Conservation (phyloP, 2,329 filamentous ascomycete genomes). For the Xylariales sp. region DNA sequence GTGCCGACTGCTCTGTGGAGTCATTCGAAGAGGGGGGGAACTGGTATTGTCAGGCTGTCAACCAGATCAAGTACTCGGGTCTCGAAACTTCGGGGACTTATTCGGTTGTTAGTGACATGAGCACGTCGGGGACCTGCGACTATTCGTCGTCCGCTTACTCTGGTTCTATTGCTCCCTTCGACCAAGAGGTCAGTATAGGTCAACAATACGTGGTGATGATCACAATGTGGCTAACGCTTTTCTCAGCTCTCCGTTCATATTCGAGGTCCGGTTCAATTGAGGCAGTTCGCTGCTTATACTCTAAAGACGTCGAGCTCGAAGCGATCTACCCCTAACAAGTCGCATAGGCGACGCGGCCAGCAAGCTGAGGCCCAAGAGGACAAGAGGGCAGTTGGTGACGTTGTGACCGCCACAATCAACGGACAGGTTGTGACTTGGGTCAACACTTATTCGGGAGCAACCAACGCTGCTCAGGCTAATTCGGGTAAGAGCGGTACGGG, state of each 20-base stretch:
- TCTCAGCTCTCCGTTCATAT: constrained; percentile 73
- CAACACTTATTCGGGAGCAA: constrained; percentile 46
- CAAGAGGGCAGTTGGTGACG: constrained; percentile 37
- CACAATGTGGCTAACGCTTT: constrained; percentile 9
- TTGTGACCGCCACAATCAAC: constrained; percentile 54
- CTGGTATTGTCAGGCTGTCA: constrained; percentile 62
- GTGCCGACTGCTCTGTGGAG: constrained; percentile 7
- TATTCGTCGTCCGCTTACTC: constrained; percentile 48
- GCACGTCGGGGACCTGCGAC: constrained; percentile 47
- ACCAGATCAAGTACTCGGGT: constrained; percentile 63
- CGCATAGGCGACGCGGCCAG: constrained; percentile 41
- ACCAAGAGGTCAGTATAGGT: constrained; percentile 58
- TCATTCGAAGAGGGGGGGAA: constrained; percentile 45
- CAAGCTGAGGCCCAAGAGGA: constrained; percentile 31
- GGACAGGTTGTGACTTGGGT: constrained; percentile 54
- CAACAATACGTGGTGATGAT: background rate
- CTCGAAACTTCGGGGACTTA: constrained; percentile 59
- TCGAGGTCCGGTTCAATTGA: constrained; percentile 64
- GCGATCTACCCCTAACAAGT: constrained; percentile 30
- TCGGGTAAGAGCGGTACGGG: constrained; percentile 11
- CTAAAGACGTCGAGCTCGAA: constrained; percentile 41
- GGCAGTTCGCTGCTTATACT: constrained; percentile 66
- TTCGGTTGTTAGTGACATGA: constrained; percentile 60
- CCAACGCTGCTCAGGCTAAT: constrained; percentile 12
- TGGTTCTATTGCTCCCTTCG: constrained; percentile 61